Percentiles rank a stretch among this genome's conserved stretches.
These are phyloP conservation scores for Pezicula carpinea DNA, from an alignment of 2,329 filamentous ascomycete species.

Conservation along the genomic window DNA sequence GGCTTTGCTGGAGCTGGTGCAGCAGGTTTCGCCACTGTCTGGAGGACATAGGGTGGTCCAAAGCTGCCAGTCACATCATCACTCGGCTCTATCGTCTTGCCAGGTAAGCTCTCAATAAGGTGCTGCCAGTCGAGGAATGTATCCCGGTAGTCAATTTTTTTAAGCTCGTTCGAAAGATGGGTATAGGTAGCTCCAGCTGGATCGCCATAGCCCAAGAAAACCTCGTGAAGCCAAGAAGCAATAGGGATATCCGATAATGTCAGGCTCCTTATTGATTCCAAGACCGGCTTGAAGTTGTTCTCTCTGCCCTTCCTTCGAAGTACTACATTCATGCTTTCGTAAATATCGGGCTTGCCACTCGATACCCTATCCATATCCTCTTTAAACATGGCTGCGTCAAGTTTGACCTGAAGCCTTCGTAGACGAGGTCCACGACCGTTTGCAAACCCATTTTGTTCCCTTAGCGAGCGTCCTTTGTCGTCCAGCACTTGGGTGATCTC, in stretches of 20 bases:
- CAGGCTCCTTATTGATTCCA: constrained; percentile 86
- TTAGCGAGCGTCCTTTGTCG: constrained; percentile 71
- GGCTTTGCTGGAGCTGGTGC: constrained; percentile 50
- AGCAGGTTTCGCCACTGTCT: constrained; percentile 53
- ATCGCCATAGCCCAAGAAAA: constrained; percentile 96
- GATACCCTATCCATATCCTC: constrained; percentile 64
- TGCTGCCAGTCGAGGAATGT: constrained; percentile 97
- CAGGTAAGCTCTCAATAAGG: constrained; percentile 83
- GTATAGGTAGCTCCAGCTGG: constrained; percentile 84
- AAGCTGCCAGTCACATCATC: constrained; percentile 70
- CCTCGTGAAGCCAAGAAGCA: constrained; percentile 89
- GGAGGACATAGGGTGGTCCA: constrained; percentile 81
- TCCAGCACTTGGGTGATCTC: constrained; percentile 84
- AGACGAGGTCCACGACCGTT: constrained; percentile 60
- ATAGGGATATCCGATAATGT: constrained; percentile 81
- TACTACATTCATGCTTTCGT: constrained; percentile 80
- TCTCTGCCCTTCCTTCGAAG: constrained; percentile 79
- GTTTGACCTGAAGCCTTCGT: constrained; percentile 70
- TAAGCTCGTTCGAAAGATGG: constrained; percentile 71
- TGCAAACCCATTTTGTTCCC: constrained; percentile 55
- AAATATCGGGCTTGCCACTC: constrained; percentile 70
- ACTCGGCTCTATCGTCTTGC: constrained; percentile 76
- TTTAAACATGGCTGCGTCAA: constrained; percentile 76
- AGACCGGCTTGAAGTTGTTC: constrained; percentile 93
- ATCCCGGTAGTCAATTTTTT: constrained; percentile 82